These are phyloP conservation scores for Hymenoscyphus albidus DNA, from an alignment of 2,329 filamentous ascomycete species.

Conservation along the genomic window DNA sequence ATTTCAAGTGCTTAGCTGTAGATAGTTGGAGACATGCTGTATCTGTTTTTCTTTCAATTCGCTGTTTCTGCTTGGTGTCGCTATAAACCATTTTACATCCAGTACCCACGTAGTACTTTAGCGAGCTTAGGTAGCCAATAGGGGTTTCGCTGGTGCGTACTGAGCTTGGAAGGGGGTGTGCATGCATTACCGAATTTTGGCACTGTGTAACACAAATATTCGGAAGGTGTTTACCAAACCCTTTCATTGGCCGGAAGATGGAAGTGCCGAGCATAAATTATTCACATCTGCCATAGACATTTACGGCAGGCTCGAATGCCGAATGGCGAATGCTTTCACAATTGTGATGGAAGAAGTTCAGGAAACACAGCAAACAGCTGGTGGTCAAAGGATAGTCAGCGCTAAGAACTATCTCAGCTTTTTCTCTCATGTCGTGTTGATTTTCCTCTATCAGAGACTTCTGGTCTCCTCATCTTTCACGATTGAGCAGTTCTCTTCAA, in stretches of 20 bases:
- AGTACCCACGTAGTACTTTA: too few relatives aligned
- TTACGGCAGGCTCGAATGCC: background rate
- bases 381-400: background rate
- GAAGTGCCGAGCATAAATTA: background rate
- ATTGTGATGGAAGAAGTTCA: background rate
- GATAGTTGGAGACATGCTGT: background rate
- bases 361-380: background rate
- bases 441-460: background rate
- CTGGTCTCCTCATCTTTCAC: background rate
- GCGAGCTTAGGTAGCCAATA: too few relatives aligned
- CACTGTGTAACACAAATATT: background rate
- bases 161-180: background rate
- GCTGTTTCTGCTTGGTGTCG: background rate
- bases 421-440: background rate
- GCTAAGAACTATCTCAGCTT: background rate
- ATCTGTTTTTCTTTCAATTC: background rate
- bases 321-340: background rate
- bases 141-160: background rate
- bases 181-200: background rate
- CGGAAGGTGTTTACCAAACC: background rate
- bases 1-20: background rate
- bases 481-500: background rate
- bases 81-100: background rate
- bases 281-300: background rate
- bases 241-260: background rate